Percentiles rank a stretch among this genome's conserved stretches.
Evolutionary conservation across 441 rosid genomes (phyloP).

Genomic region (Dalechampia spathulata): DNA sequence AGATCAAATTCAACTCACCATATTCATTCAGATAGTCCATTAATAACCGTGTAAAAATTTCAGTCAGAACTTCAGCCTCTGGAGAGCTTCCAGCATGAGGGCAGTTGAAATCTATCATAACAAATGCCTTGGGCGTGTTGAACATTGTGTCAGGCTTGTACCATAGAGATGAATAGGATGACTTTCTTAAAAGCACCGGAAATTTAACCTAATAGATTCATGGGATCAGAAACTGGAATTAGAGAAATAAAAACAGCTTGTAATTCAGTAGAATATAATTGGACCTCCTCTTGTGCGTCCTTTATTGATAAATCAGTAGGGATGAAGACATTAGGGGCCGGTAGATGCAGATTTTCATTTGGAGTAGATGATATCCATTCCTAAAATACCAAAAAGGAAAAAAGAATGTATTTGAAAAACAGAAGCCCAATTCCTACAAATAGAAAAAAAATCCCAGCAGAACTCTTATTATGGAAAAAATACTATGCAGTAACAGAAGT

Average conservation of each 20-base stretch:
- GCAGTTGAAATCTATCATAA: slow-evolving; percentile 69
- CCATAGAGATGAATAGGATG: slow-evolving; percentile 70
- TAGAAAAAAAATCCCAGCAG: neutral
- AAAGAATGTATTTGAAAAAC: too few relatives aligned
- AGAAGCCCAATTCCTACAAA: too few relatives aligned
- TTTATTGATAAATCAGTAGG: slow-evolving; percentile 77
- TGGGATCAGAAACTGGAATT: slow-evolving; percentile 6
- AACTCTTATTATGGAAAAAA: neutral
- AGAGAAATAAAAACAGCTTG: neutral
- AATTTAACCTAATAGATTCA: slow-evolving; percentile 35
- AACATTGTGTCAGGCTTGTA: slow-evolving; percentile 83
- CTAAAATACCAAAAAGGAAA: slow-evolving; percentile 30
- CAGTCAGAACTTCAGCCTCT: slow-evolving; percentile 54
- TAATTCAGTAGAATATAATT: slow-evolving; percentile 2
- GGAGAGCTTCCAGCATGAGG: slow-evolving; percentile 66
- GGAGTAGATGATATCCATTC: slow-evolving; percentile 68
- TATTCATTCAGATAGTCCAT: slow-evolving; percentile 89
- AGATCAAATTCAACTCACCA: slow-evolving; percentile 38
- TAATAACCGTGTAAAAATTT: slow-evolving; percentile 58
- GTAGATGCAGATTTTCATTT: slow-evolving; percentile 59
- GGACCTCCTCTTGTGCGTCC: slow-evolving; percentile 54
- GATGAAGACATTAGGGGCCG: slow-evolving; percentile 57
- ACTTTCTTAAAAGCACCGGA: slow-evolving; percentile 64
- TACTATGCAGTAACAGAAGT: neutral
- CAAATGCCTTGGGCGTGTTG: slow-evolving; percentile 69